Evolutionary conservation across 192 early-diverging fungal species (phyloP).

Genomic region (Powellomyces hirtus): DNA sequence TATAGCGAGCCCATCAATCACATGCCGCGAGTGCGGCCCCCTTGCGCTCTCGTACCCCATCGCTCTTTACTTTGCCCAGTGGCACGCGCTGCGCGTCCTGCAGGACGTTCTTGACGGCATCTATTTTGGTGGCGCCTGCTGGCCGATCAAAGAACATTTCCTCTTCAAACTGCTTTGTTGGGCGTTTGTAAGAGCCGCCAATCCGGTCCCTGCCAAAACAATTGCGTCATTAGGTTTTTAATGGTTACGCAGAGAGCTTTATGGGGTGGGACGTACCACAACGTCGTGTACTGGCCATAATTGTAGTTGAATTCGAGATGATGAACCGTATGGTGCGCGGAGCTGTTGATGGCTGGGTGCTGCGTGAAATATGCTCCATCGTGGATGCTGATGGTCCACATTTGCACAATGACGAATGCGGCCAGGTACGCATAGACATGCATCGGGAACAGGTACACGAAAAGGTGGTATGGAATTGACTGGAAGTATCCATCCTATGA

Average conservation of each 20-base stretch:
- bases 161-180: slow-evolving; percentile 42
- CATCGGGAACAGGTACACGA: slow-evolving; percentile 88
- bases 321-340: slow-evolving; percentile 97
- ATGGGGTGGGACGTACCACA: slow-evolving; percentile 93
- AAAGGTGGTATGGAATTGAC: slow-evolving; percentile 89
- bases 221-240: background rate
- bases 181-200: slow-evolving; percentile 50
- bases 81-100: background rate
- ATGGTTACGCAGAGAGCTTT: no score
- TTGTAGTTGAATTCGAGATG: slow-evolving; percentile 99
- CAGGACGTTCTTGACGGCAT: background rate
- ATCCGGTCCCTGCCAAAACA: slow-evolving; percentile 48
- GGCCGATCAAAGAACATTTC: slow-evolving; percentile 55
- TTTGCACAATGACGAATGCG: slow-evolving; percentile 83
- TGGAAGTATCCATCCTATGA: slow-evolving; percentile 87
- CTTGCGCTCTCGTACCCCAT: background rate
- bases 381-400: slow-evolving; percentile 98
- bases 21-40: background rate
- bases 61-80: background rate
- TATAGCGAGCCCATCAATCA: no score
- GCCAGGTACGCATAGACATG: slow-evolving; percentile 86
- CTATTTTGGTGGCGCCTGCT: background rate
- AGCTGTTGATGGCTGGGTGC: slow-evolving; percentile 73
- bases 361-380: slow-evolving; percentile 81
- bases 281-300: slow-evolving; percentile 96